phyloP scores from a whole-genome alignment of 2,329 filamentous ascomycete species.

The Chlorencoelia australis region DNA sequence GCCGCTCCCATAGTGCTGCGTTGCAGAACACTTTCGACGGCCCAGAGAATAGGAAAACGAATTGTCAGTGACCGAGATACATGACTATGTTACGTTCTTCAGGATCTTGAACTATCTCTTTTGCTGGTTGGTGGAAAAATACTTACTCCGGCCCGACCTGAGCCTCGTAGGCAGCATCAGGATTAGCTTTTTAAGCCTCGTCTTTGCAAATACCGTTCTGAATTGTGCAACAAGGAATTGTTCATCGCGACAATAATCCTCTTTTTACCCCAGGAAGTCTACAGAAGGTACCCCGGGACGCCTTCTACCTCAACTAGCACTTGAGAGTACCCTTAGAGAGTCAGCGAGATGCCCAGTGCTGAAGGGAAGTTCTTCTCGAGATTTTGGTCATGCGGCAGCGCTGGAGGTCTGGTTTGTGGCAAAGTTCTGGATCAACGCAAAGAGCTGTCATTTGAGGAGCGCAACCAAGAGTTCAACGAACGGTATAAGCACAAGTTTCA shows the following conservation, averaged over 20 bases:
- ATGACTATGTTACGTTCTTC: slow-evolving; percentile 6
- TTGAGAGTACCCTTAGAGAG: neutral
- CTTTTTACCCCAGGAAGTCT: too few relatives aligned
- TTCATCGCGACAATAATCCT: too few relatives aligned
- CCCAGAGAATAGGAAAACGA: slow-evolving; percentile 4
- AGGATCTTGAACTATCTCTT: too few relatives aligned
- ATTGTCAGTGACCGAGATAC: too few relatives aligned
- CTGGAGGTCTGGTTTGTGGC: slow-evolving; percentile 1
- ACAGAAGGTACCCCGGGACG: too few relatives aligned
- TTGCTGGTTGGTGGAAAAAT: too few relatives aligned
- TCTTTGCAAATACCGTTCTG: too few relatives aligned
- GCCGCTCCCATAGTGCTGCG: slow-evolving; percentile 3
- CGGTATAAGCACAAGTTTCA: neutral
- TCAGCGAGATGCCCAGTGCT: slow-evolving; percentile 1
- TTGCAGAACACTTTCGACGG: slow-evolving; percentile 8
- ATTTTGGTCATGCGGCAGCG: neutral
- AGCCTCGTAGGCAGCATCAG: too few relatives aligned
- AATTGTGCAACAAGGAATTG: too few relatives aligned
- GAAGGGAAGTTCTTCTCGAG: neutral
- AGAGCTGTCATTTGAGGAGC: neutral
- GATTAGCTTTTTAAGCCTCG: too few relatives aligned
- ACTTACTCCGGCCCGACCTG: too few relatives aligned
- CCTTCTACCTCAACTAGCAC: too few relatives aligned
- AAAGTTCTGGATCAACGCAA: neutral
- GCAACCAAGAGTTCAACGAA: neutral